Percentiles rank a stretch among this genome's conserved stretches.
Evolutionary conservation across 2,329 filamentous ascomycete species (phyloP).

Genomic region (Cladophialophora immunda): DNA sequence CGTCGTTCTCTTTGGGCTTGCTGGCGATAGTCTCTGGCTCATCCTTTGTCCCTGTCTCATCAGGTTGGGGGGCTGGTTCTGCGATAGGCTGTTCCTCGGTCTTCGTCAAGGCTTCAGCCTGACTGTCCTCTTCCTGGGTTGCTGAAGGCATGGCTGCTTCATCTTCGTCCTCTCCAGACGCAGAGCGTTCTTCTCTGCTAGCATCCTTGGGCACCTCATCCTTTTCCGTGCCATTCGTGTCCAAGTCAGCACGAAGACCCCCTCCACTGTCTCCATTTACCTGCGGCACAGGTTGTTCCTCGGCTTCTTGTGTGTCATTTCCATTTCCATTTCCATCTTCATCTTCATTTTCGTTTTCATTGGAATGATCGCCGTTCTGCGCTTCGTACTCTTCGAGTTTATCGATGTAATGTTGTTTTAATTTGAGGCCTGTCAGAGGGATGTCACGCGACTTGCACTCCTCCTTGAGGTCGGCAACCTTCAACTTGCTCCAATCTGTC

Average conservation of each 20-base stretch:
- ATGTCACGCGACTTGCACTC: slow-evolving; percentile 79
- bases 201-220: not conserved
- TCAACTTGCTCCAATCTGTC: slow-evolving; percentile 67
- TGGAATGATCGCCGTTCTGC: slow-evolving; percentile 12
- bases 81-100: not conserved
- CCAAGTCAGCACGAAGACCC: slow-evolving; percentile 13
- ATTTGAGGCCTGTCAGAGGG: slow-evolving; percentile 73
- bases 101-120: not conserved
- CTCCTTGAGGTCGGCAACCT: slow-evolving; percentile 77
- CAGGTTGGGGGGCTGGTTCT: slow-evolving; percentile 1
- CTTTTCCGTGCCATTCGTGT: not conserved
- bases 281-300: slow-evolving; percentile 4
- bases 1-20: slow-evolving; percentile 5
- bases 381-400: slow-evolving; percentile 61
- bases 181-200: not conserved
- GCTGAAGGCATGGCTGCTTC: slow-evolving; percentile 1
- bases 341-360: slow-evolving; percentile 41
- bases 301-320: slow-evolving; percentile 29
- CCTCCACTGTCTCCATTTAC: slow-evolving; percentile 30
- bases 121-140: slow-evolving; percentile 13
- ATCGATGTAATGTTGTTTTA: slow-evolving; percentile 70
- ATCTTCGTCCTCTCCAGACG: not conserved
- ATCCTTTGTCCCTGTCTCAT: slow-evolving; percentile 4
- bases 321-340: slow-evolving; percentile 44
- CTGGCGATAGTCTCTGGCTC: not conserved